Evolutionary conservation across 1,284 basidiomycete genomes (phyloP).

Genomic region (Puccinia horiana): DNA sequence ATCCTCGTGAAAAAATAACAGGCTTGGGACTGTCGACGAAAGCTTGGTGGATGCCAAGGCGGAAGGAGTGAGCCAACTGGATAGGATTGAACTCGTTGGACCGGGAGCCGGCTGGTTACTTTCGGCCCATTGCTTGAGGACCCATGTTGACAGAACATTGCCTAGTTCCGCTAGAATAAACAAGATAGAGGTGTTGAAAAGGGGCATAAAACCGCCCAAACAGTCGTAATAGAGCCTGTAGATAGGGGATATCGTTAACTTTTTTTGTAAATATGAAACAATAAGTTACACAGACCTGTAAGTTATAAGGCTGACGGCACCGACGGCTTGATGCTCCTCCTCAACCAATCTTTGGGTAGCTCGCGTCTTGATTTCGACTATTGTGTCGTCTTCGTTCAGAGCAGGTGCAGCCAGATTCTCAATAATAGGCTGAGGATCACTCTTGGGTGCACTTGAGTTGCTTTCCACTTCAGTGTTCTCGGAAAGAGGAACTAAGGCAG

Average conservation of each 20-base stretch:
- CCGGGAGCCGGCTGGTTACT: background rate
- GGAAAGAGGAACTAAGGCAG: background rate
- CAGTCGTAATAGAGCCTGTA: constrained; percentile 32
- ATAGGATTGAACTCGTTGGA: background rate
- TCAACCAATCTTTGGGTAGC: constrained; percentile 35
- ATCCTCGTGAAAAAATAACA: background rate
- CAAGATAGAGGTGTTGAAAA: constrained; percentile 23
- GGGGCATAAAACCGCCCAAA: constrained; percentile 24
- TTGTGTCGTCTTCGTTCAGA: constrained; percentile 53
- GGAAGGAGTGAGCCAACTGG: constrained; percentile 7
- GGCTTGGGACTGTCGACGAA: background rate
- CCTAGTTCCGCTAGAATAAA: constrained; percentile 35
- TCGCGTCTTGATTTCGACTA: constrained; percentile 24
- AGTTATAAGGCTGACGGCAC: constrained; percentile 31
- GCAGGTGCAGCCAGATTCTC: constrained; percentile 55
- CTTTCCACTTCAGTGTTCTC: background rate
- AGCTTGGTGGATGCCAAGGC: background rate
- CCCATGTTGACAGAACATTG: constrained; percentile 26
- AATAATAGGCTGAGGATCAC: constrained; percentile 51
- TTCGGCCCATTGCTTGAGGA: constrained; percentile 33
- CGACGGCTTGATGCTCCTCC: constrained; percentile 43
- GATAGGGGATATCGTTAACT: background rate
- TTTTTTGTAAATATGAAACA: background rate
- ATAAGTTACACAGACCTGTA: constrained; percentile 10
- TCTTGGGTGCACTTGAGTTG: constrained; percentile 47